Conservation (phyloP, 139 green algal species). For the Chlorella vulgaris region DNA sequence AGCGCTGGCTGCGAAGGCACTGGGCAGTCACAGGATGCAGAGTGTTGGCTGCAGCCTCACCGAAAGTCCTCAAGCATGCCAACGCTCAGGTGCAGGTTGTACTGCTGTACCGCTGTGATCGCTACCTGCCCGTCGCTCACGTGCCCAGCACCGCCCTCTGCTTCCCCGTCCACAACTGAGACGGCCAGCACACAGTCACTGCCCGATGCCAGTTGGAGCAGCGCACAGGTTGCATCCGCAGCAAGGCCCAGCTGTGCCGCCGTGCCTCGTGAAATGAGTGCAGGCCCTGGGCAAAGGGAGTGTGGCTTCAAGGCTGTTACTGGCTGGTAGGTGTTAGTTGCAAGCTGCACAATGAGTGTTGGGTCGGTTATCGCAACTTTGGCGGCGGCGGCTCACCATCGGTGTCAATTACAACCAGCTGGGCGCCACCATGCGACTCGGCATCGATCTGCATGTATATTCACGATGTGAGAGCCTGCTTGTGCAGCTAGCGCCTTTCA, state of each 20-base stretch:
- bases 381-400: no score
- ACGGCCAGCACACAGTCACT: slow-evolving; percentile 30
- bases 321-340: neutral
- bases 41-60: no score
- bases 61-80: slow-evolving; percentile 23
- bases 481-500: no score
- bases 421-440: no score
- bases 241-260: neutral
- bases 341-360: neutral
- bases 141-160: neutral
- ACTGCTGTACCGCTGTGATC: slow-evolving; percentile 2
- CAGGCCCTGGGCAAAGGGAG: no score
- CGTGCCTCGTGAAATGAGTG: slow-evolving; percentile 13
- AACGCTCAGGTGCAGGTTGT: slow-evolving; percentile 15
- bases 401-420: no score
- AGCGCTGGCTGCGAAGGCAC: no score
- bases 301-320: no score
- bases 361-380: no score
- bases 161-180: neutral
- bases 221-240: neutral
- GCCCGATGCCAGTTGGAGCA: slow-evolving; percentile 15
- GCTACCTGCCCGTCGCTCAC: slow-evolving; percentile 14
- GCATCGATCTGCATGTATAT: no score
- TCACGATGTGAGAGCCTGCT: no score
- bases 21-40: no score